Conservation (phyloP, 352 stramenopile species). For the Globisporangium canariense region DNA sequence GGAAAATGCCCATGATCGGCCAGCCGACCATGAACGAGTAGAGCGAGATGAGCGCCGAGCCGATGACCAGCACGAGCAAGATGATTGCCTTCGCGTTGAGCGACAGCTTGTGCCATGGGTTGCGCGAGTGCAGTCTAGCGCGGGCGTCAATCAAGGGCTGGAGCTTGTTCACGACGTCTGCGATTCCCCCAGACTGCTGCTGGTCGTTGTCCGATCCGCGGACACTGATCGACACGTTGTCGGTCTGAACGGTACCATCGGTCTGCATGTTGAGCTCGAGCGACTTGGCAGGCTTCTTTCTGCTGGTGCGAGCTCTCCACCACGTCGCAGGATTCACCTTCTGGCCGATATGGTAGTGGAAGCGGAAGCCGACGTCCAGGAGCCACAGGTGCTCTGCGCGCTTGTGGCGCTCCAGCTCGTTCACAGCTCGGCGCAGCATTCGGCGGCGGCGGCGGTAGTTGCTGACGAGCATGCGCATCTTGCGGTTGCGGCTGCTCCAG, state of each 20-base stretch:
- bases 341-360: conserved; percentile 53
- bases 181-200: background rate
- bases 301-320: conserved; percentile 6
- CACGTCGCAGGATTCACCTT: conserved; percentile 33
- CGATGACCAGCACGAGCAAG: conserved; percentile 52
- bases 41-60: conserved; percentile 53
- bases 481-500: conserved; percentile 73
- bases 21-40: conserved; percentile 64
- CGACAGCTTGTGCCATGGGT: conserved; percentile 57
- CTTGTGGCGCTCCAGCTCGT: conserved; percentile 52
- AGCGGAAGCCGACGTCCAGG: conserved; percentile 73
- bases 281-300: conserved; percentile 11
- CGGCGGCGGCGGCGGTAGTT: conserved; percentile 69
- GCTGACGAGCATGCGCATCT: conserved; percentile 74
- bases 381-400: conserved; percentile 67
- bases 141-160: conserved; percentile 42
- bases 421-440: conserved; percentile 47
- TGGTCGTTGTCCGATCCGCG: conserved; percentile 12
- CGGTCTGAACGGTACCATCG: conserved; percentile 15
- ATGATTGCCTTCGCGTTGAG: conserved; percentile 39
- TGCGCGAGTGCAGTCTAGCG: conserved; percentile 29
- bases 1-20: conserved; percentile 68
- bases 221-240: conserved; percentile 31
- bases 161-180: conserved; percentile 17
- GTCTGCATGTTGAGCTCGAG: conserved; percentile 6